phyloP scores from a whole-genome alignment of 805 yeast species.

The Lipomyces kockii region DNA sequence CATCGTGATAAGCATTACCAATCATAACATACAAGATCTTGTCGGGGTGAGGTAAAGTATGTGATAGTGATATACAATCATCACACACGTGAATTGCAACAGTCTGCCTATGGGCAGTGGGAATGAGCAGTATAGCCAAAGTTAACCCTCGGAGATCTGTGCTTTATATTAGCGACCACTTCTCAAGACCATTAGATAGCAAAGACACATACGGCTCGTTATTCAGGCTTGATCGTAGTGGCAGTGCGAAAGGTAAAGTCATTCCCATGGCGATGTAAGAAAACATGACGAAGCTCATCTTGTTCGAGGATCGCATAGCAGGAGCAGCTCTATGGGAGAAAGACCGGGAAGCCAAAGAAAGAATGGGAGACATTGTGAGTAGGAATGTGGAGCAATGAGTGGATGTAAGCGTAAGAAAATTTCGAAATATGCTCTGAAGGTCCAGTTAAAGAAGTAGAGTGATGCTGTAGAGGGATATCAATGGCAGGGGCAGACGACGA shows the following conservation, averaged over 20 bases:
- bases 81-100: not conserved
- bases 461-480: not conserved
- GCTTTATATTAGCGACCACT: not conserved
- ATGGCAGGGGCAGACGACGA: not conserved
- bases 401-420: not conserved
- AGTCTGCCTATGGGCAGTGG: slow-evolving; percentile 26
- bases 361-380: slow-evolving; percentile 22
- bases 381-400: slow-evolving; percentile 10
- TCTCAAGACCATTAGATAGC: not conserved
- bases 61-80: not conserved
- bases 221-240: slow-evolving; percentile 22
- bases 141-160: slow-evolving; percentile 9
- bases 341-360: slow-evolving; percentile 22
- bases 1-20: not conserved
- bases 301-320: slow-evolving; percentile 8
- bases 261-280: slow-evolving; percentile 34
- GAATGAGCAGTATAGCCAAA: slow-evolving; percentile 17
- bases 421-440: not conserved
- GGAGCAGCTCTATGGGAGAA: slow-evolving; percentile 32
- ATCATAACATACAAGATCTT: not conserved
- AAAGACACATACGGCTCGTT: slow-evolving; percentile 22
- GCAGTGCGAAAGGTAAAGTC: slow-evolving; percentile 35
- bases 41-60: not conserved
- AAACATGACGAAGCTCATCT: slow-evolving; percentile 24
- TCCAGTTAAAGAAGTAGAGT: not conserved